Conservation (phyloP, 1,284 basidiomycete genomes). For the Sporisorium exsertum region DNA sequence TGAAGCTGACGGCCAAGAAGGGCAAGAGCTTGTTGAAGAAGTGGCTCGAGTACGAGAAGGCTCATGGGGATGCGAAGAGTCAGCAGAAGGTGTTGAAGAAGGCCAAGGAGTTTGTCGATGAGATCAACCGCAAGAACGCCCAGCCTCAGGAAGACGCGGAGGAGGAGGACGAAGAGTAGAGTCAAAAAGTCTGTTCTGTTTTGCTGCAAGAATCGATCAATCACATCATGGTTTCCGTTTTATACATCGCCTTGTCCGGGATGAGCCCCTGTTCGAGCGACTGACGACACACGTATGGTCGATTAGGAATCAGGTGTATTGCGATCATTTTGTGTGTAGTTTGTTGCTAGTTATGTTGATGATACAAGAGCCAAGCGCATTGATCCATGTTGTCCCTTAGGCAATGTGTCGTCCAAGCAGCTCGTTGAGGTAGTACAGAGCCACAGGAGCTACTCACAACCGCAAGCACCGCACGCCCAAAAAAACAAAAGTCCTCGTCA, state of each 20-base stretch:
- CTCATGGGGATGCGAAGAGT: constrained; percentile 87
- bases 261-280: too few relatives aligned
- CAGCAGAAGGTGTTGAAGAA: constrained; percentile 84
- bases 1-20: constrained; percentile 93
- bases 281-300: too few relatives aligned
- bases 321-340: too few relatives aligned
- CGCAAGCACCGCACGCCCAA: not conserved
- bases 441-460: constrained; percentile 29
- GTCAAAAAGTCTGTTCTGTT: not conserved
- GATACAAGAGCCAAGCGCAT: not conserved
- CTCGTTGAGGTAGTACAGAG: constrained; percentile 51
- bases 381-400: constrained; percentile 2
- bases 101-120: constrained; percentile 78
- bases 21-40: constrained; percentile 90
- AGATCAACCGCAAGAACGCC: constrained; percentile 37
- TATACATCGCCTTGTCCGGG: not conserved
- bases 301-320: too few relatives aligned
- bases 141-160: constrained; percentile 28
- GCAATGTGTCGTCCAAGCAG: constrained; percentile 48
- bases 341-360: not conserved
- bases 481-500: not conserved
- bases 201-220: not conserved
- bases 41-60: constrained; percentile 89
- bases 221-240: not conserved
- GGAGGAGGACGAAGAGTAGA: constrained; percentile 22